Evolutionary conservation across 163 green algal species (phyloP).

Genomic region (Chloromonas sp.): DNA sequence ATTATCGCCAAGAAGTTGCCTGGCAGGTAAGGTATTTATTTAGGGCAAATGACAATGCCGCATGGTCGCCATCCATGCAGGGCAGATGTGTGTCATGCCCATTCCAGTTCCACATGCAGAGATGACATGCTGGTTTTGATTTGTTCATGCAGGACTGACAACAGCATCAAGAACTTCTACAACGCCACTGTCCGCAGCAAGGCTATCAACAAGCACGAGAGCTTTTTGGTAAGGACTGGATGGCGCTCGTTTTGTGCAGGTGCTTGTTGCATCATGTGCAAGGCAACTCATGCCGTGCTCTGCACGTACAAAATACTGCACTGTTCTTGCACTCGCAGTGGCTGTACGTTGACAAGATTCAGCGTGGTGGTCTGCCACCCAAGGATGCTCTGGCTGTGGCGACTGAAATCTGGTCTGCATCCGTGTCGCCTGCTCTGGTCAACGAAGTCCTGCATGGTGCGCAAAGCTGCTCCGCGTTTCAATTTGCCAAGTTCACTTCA

Average conservation of each 20-base stretch:
- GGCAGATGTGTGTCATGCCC: too few species aligned
- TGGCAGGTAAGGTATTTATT: constrained; percentile 21
- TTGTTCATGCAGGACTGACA: constrained; percentile 49
- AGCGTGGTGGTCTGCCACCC: background rate
- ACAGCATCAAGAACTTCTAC: constrained; percentile 80
- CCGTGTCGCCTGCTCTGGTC: background rate
- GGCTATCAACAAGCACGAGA: constrained; percentile 11
- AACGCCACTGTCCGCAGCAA: constrained; percentile 60
- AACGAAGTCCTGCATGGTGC: background rate
- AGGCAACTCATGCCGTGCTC: background rate
- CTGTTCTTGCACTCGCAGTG: background rate
- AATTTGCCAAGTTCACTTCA: background rate
- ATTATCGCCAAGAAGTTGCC: constrained; percentile 63
- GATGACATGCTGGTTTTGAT: background rate
- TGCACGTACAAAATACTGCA: background rate
- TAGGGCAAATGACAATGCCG: background rate
- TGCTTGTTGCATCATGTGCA: background rate
- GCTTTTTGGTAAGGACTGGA: constrained; percentile 5
- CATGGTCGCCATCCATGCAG: background rate
- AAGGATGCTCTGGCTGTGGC: background rate
- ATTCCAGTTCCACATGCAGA: background rate
- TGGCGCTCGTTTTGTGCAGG: background rate
- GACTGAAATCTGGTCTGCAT: background rate
- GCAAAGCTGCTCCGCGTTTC: background rate
- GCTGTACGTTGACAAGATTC: background rate